Evolutionary conservation across 2,329 filamentous ascomycete genomes (phyloP).

Genomic region (Cytospora piceae): DNA sequence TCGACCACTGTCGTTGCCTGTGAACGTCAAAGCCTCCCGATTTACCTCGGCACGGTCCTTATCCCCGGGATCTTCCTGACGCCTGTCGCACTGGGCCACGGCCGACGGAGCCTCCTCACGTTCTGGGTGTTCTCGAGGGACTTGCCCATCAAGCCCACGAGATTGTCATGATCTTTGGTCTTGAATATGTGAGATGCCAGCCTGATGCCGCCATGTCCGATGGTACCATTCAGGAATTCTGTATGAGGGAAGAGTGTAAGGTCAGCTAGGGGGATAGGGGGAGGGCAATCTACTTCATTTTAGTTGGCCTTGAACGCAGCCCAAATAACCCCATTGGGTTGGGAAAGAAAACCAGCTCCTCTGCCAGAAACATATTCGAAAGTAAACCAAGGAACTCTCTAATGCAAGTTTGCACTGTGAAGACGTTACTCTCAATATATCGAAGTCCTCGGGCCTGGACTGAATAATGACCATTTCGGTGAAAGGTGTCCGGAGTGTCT

Average conservation of each 20-base stretch:
- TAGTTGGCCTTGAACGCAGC: too few species aligned
- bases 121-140: not conserved
- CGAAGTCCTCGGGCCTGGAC: too few species aligned
- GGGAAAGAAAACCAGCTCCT: too few species aligned
- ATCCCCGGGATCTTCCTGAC: not conserved
- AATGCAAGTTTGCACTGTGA: too few species aligned
- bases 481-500: too few species aligned
- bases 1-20: slow-evolving; percentile 8
- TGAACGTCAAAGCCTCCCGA: slow-evolving; percentile 16
- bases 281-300: too few species aligned
- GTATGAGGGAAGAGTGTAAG: not conserved
- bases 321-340: too few species aligned
- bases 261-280: too few species aligned
- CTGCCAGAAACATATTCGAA: too few species aligned
- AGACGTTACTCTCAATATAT: too few species aligned
- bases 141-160: slow-evolving; percentile 39
- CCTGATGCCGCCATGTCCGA: slow-evolving; percentile 3
- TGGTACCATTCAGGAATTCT: slow-evolving; percentile 17
- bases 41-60: slow-evolving; percentile 3
- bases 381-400: too few species aligned
- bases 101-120: not conserved
- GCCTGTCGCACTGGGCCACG: slow-evolving; percentile 7
- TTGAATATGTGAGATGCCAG: slow-evolving; percentile 16
- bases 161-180: slow-evolving; percentile 29
- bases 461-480: too few species aligned